A percentile compares a stretch with the other conserved stretches of the same genome.
These are phyloP conservation scores for Parasitella parasitica DNA, from an alignment of 371 early-diverging fungal genomes.

Conservation along the genomic window DNA sequence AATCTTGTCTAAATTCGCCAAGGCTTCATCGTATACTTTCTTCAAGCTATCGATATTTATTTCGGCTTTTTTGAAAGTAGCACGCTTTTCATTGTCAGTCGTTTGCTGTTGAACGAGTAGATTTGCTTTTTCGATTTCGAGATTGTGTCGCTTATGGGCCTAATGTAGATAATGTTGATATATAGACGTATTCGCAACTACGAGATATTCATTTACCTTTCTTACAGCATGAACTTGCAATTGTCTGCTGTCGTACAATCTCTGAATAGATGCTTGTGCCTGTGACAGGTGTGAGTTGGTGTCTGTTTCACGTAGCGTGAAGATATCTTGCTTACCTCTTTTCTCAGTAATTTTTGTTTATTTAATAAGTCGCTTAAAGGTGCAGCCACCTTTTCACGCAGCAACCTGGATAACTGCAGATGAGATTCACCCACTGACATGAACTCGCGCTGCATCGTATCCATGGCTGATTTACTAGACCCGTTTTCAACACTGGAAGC, in stretches of 20 bases:
- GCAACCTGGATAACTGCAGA: conserved; percentile 15
- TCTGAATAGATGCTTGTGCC: conserved; percentile 24
- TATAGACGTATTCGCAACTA: background rate
- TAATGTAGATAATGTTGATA: background rate
- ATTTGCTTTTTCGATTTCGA: conserved; percentile 29
- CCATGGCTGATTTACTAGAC: conserved; percentile 9
- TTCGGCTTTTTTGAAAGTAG: conserved; percentile 14
- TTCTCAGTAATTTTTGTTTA: conserved; percentile 17
- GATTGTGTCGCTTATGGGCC: conserved; percentile 25
- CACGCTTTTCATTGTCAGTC: conserved; percentile 23
- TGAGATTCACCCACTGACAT: conserved; percentile 19
- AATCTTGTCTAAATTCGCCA: conserved; percentile 10
- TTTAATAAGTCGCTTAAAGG: conserved; percentile 16
- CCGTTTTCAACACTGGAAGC: conserved; percentile 22
- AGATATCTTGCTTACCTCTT: conserved; percentile 15
- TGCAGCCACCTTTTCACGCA: conserved; percentile 5
- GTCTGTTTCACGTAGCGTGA: too few species aligned
- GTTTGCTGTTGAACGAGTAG: conserved; percentile 16
- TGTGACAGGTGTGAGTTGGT: background rate
- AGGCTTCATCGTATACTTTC: conserved; percentile 24
- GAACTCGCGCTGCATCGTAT: conserved; percentile 16
- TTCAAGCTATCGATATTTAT: conserved; percentile 21
- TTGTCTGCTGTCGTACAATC: conserved; percentile 19
- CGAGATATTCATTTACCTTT: conserved; percentile 3
- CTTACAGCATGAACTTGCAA: conserved; percentile 19